These are phyloP conservation scores for Didymella keratinophila DNA, from an alignment of 2,329 filamentous ascomycete genomes.

Conservation along the genomic window DNA sequence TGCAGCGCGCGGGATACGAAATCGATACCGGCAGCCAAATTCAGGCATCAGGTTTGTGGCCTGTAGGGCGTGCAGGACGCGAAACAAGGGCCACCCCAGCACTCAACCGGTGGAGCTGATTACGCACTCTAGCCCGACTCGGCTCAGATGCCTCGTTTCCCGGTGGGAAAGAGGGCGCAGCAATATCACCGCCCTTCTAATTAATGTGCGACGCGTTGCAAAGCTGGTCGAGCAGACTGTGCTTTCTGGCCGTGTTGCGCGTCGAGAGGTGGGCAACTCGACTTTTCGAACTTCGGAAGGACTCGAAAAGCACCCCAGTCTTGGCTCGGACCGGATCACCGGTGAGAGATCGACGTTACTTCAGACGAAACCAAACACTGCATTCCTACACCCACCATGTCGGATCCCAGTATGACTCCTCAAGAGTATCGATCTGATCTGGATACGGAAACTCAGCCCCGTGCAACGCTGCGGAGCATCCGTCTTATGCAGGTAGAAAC, in stretches of 20 bases:
- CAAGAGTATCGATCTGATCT: neutral
- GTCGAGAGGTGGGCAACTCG: neutral
- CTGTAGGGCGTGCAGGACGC: slow-evolving; percentile 39
- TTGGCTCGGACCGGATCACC: slow-evolving; percentile 14
- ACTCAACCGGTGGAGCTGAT: slow-evolving; percentile 38
- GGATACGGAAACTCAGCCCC: slow-evolving; percentile 22
- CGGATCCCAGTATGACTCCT: slow-evolving; percentile 19
- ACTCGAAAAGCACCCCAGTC: slow-evolving; percentile 2
- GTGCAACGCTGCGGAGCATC: slow-evolving; percentile 23
- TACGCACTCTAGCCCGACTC: slow-evolving; percentile 35
- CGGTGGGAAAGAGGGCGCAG: slow-evolving; percentile 39
- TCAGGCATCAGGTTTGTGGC: slow-evolving; percentile 32
- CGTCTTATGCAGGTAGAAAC: slow-evolving; percentile 6
- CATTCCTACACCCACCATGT: slow-evolving; percentile 10
- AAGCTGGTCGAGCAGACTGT: neutral
- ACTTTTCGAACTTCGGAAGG: neutral
- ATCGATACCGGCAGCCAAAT: slow-evolving; percentile 7
- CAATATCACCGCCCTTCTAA: slow-evolving; percentile 36
- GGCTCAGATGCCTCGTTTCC: slow-evolving; percentile 33
- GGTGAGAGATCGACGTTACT: slow-evolving; percentile 17
- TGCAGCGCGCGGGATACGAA: neutral
- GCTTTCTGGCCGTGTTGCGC: neutral
- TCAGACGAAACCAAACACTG: slow-evolving; percentile 18
- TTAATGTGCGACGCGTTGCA: slow-evolving; percentile 18
- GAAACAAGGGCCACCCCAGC: slow-evolving; percentile 31